Conservation (phyloP, 768 basidiomycete genomes). For the Lactarius pseudohatsudake region DNA sequence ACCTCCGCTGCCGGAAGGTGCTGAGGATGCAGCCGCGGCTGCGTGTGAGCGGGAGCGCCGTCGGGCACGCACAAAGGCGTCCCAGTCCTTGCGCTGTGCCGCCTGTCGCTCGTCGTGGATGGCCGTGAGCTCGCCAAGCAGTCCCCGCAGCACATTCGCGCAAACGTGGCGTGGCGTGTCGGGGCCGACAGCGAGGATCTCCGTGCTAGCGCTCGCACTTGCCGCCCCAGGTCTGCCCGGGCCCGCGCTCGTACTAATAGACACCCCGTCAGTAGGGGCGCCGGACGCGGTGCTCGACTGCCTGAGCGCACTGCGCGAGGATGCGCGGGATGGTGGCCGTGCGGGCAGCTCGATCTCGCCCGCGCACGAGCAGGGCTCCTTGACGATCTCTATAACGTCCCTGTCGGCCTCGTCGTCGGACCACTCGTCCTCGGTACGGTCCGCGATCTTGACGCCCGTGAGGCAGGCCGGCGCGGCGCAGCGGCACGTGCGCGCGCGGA, state of each 20-base stretch:
- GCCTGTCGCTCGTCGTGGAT: slow-evolving; percentile 82
- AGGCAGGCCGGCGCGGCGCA: slow-evolving; percentile 81
- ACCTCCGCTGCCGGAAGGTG: slow-evolving; percentile 28
- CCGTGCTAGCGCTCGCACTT: slow-evolving; percentile 39
- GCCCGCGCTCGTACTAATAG: background rate
- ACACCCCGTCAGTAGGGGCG: background rate
- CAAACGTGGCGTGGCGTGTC: slow-evolving; percentile 76
- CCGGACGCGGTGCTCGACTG: background rate
- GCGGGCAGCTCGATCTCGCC: slow-evolving; percentile 31
- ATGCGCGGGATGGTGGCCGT: slow-evolving; percentile 11
- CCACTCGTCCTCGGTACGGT: slow-evolving; percentile 73
- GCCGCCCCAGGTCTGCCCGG: no score
- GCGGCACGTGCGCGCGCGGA: slow-evolving; percentile 68
- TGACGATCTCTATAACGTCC: slow-evolving; percentile 40
- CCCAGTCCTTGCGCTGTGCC: slow-evolving; percentile 78
- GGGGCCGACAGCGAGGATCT: slow-evolving; percentile 58
- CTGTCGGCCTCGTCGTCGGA: slow-evolving; percentile 70
- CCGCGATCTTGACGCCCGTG: slow-evolving; percentile 86
- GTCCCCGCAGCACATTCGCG: slow-evolving; percentile 65
- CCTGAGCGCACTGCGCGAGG: slow-evolving; percentile 5
- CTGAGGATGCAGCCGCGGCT: slow-evolving; percentile 30
- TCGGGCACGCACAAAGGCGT: slow-evolving; percentile 64
- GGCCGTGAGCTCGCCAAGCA: slow-evolving; percentile 73
- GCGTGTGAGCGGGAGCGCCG: slow-evolving; percentile 49
- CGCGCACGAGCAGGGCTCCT: slow-evolving; percentile 44